Base-by-base conservation (phyloP, 805 yeast species). In the Komagataella mondaviorum region DNA sequence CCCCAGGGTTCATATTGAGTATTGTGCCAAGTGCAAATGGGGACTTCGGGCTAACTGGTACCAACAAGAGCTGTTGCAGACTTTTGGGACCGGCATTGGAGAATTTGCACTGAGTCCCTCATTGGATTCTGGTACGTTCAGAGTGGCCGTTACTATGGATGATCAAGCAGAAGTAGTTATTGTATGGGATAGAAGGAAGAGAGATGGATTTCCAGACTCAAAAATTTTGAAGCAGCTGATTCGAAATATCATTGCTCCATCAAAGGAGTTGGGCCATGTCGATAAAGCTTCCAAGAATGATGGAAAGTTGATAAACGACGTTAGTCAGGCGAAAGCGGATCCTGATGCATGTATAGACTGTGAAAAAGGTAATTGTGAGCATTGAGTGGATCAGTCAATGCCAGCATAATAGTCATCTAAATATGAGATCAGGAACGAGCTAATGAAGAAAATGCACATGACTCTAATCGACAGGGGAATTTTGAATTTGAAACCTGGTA, bases 1-100 rank as follows among this genome's bases (percentile, higher is more conserved):
- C 53, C 93, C 95, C 2, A 69, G 80, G 47, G 76, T 88, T 2
- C 68, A 78, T 4, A 87, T 88, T 46, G 73, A 77, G 56, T 88
- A 83, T 66, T 88, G 96, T 62, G 83, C 85, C 44, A 78, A 76
- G 60, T 88, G 96, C 70, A 84, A 85, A 59, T 88, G 96, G 96
- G 85, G 85, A 58, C 75, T 87, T 48, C 69, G 96, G 10, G 95
- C 96, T 1, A 75, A 87, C 0, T 89, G 96, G 96, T 87, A 87
- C 57, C 69, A 80, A 36, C 96, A 86, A 62, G 96, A 88, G 64
- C 68, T 89, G 1, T 66, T 88, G n/a, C 88, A 85, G 59, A 89
- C 96, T 0, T 89, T 88, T 63, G 56, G 63, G 6, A 55, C 64
- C 6, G 59, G 59, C 47, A 54, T 67, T 16, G 81, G 80, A 14